Conservation (phyloP, 768 basidiomycete genomes). For the Leccinum subtestaceum region DNA sequence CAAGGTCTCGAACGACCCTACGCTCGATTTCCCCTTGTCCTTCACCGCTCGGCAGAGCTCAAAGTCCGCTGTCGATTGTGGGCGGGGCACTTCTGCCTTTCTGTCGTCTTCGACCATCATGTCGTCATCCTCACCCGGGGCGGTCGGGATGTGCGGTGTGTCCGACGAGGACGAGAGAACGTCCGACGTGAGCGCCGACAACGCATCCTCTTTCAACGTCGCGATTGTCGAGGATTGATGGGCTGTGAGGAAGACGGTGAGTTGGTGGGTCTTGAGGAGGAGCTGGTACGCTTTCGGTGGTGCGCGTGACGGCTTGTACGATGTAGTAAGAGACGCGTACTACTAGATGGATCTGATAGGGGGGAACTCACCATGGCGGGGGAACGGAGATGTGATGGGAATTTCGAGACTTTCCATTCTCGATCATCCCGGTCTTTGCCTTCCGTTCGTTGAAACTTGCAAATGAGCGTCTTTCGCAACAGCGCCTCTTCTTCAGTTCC, state of each 20-base stretch:
- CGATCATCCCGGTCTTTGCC: slow-evolving; percentile 15
- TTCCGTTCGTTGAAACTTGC: slow-evolving; percentile 20
- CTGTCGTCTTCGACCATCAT: slow-evolving; percentile 15
- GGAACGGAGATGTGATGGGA: slow-evolving; percentile 14
- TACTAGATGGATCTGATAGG: no score
- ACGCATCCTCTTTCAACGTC: slow-evolving; percentile 59
- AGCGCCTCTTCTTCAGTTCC: slow-evolving; percentile 47
- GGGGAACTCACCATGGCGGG: slow-evolving; percentile 21
- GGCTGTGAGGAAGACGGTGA: slow-evolving; percentile 60
- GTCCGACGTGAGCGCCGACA: slow-evolving; percentile 56
- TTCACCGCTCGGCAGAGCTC: slow-evolving; percentile 58
- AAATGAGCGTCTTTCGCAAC: slow-evolving; percentile 56
- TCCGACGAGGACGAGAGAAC: slow-evolving; percentile 32
- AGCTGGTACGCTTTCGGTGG: slow-evolving; percentile 66
- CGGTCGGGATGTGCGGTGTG: slow-evolving; percentile 32
- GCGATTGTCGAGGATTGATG: slow-evolving; percentile 53
- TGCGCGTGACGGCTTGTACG: slow-evolving; percentile 46
- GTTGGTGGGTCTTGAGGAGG: slow-evolving; percentile 70
- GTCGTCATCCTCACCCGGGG: slow-evolving; percentile 26
- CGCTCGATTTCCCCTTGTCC: slow-evolving; percentile 48
- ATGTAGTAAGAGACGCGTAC: not conserved
- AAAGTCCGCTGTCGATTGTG: slow-evolving; percentile 48
- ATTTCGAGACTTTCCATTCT: slow-evolving; percentile 22
- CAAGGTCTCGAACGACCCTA: slow-evolving; percentile 48
- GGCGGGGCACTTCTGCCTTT: slow-evolving; percentile 31